Base-by-base conservation (phyloP, 495 filamentous ascomycete species). In the Pseudoneurospora amorphoporcata region DNA sequence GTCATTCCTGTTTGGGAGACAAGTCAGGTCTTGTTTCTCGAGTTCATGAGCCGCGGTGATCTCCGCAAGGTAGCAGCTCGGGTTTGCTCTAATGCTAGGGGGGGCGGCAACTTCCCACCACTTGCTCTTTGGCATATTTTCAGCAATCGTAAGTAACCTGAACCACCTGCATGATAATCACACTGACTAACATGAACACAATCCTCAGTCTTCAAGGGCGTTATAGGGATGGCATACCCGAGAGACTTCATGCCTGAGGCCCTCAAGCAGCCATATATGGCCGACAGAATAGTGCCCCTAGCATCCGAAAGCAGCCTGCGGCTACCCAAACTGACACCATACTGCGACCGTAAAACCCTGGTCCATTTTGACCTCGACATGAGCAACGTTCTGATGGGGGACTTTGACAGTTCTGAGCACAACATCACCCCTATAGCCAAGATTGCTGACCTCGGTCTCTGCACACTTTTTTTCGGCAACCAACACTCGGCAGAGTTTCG, bases 191-290 rank as follows among this genome's bases (percentile, higher is more conserved):
- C 70, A 32, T 16, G 23, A 61, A 17, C 53, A 61, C 53, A 29
- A 17, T 8, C 8, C 35, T 3, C 40, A 75, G 74, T 75, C 38
- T 73, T 73, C 65, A 70, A 68, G 35, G 74, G 39, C 4, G 70
- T 73, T 8, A 29, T 75, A 14, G 74, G 70, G 0, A n/a, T 76
- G 70, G 72, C 72, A 14, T 76, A 76, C 32, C 74, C 74, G 0
- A 47, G 14, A 65, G 69, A 16, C 12, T 71, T 72, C 19, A 29
- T 68, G 17, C 70, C 45, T 7, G 14, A 16, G 29, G 53, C 29
- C 12, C 35, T 35, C 29, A 16, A 61, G 38, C 4, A 1, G n/a
- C 6, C 29, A 75, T 23, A 45, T 19, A 29, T 71, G 37, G 32
- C 19, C n/a, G 72, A 73, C 10, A 23, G 23, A 12, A 40, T 71